phyloP scores from a whole-genome alignment of 1,139 yeast species.

The Candida albicans region DNA sequence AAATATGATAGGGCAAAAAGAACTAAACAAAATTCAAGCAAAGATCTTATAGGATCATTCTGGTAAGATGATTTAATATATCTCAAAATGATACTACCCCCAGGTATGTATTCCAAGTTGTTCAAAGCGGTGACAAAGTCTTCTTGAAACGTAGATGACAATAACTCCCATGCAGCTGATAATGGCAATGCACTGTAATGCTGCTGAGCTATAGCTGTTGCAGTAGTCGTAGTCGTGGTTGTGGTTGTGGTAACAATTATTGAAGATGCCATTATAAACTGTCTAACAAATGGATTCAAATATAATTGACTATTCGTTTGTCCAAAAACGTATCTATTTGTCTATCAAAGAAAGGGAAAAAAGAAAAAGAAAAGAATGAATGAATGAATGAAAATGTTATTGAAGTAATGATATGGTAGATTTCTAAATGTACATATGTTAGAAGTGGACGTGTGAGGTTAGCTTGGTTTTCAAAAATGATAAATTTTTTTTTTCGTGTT shows the following conservation, averaged over 20 bases:
- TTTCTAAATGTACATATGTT: no score
- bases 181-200: slow-evolving; percentile 17
- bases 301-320: neutral
- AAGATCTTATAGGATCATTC: slow-evolving; percentile 88
- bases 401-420: no score
- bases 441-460: no score
- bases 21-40: slow-evolving; percentile 74
- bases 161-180: slow-evolving; percentile 43
- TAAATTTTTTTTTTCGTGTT: no score
- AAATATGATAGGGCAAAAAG: slow-evolving; percentile 87
- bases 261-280: slow-evolving; percentile 11
- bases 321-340: neutral
- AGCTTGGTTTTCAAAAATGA: no score
- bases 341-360: no score
- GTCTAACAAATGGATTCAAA: neutral
- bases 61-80: slow-evolving; percentile 89
- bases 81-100: slow-evolving; percentile 72
- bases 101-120: slow-evolving; percentile 58
- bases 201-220: slow-evolving; percentile 24
- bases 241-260: slow-evolving; percentile 16
- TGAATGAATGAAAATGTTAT: no score
- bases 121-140: slow-evolving; percentile 39
- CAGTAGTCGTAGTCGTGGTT: slow-evolving; percentile 23
- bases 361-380: no score
- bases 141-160: slow-evolving; percentile 35